Base-by-base conservation (phyloP, 2,329 filamentous ascomycete genomes). In the Massarina eburnea region DNA sequence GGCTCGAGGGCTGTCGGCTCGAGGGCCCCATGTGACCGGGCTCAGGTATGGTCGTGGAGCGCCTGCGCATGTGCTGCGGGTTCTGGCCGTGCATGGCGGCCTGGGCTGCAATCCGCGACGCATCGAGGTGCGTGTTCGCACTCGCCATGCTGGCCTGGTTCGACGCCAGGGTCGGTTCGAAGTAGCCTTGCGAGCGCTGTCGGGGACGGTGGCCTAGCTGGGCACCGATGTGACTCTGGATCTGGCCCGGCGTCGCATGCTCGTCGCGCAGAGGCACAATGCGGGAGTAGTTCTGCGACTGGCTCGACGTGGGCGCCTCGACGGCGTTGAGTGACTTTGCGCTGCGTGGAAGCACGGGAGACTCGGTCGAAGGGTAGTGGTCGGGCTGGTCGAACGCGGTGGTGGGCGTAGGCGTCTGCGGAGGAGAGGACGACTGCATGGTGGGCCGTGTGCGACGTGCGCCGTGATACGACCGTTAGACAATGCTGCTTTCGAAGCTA, bases 61-160 rank as follows among this genome's bases (percentile, higher is more conserved):
- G 81, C 65, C 89, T 87, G 17, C 88, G 77, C 47, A 68, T 75
- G 57, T 68, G 69, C 52, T 71, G 68, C 34, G 76, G 74, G 60
- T 81, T 77, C 59, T 85, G 80, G 26, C 81, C 81, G 73, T 89
- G 83, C 61, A 87, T 83, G 44, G 88, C 88, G 8, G 88, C 84
- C 70, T 91, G 88, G 15, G 88, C 88, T 30, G 88, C 88, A 53
- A 91, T 89, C 67, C 89, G 85, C 68, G 86, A 89, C n/a, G 87
- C 83, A 71, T 72, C 70, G 69, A 83, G 60, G 26, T 71, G 71
- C 12, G 2, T 38, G 46, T 32, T 48, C 17, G 48, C 46, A 41
- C 57, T 50, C 51, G 74, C 72, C 60, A 68, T 64, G 80, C 76
- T 20, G 76, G 76, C 44, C 80, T 72, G 64, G 44, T 80, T 83